Evolutionary conservation across 495 filamentous ascomycete genomes (phyloP), one percentile per base, ranked within the genome.

Genomic region (Neurospora sp.): DNA sequence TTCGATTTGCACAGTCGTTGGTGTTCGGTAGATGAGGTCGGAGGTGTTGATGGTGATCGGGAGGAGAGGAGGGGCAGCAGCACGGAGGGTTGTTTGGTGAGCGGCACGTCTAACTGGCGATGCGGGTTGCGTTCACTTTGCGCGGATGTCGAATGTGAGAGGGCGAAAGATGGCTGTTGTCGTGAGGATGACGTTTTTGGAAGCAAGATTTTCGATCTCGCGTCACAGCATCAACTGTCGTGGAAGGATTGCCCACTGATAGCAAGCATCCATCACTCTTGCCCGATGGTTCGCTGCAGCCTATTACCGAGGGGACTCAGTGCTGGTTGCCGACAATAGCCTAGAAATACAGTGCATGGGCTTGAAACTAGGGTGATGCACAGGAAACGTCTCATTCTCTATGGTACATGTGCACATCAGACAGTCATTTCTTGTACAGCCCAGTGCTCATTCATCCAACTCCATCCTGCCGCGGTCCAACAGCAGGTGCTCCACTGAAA

Each of bases 1-100:
- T 14, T 76, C 16, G 70, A 69, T 60, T 77, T 78, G 82, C 82
- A 83, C 82, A 83, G 82, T 80, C 81, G 71, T 72, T 74, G 37
- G 23, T 44, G 12, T 69, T 31, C 38, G 66, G 23, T 54, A 46
- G 74, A 49, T 11, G 27, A 40, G 66, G 31, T 18, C 16, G 54
- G n/a, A n/a, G n/a, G 40, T 35, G 39, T 72, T 20, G 40, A 39
- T n/a, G 46, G 46, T 70, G 9, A 49, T 20, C 62, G n/a, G 49
- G 23, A 23, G 70, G 40, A 2, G 42, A 40, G 31, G 31, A n/a
- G 41, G 41, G 71, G 23, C 35, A 38, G 44, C 44, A 37, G 71
- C 14, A 20, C 18, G 27, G 18, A 20, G 18, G 40, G 20, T 70
- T 31, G 23, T 60, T 31, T 27, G 72, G 6, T 20, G 38, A 42